Base-by-base conservation (phyloP, 1,139 yeast genomes). In the Fermentozyma sake region DNA sequence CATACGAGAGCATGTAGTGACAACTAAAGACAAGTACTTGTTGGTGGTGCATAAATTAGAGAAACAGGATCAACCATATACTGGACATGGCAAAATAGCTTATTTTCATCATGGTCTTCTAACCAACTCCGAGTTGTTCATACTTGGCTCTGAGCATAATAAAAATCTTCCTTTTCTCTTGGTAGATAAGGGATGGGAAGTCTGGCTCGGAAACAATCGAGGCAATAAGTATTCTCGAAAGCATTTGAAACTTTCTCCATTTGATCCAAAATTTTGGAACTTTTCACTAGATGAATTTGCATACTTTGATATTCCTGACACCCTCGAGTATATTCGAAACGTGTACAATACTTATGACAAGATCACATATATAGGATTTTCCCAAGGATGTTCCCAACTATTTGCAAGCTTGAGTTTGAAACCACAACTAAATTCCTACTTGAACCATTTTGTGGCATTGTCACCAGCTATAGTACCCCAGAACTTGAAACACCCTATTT, bases 281-380 rank as follows among this genome's bases (percentile, higher is more conserved):
- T 86, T 82, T 44, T 78, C 89, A 14, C 67, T 86, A 28, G 96
- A 86, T 54, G 94, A 86, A 49, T 83, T 81, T 55, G 93, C 95
- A 3, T 55, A 80, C 37, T 81, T 71, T 46, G 96, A 86, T 49
- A 83, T 86, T 23, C 95, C 95, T 2, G 76, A 79, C 40, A 67
- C 81, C 5, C 68, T 86, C 9, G 72, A 73, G 39, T 82, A 83
- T 50, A 73, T 86, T 18, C 18, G 17, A 14, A 28, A 26, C 19
- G 27, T 34, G 33, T 34, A 24, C 27, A 22, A 22, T 7, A 31
- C 18, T 26, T 30, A 15, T 13, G 43, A 34, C 12, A 35, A 44
- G 27, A 43, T 66, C 17, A 50, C 58, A 2, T 67, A 61, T 31
- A 48, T 67, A 18, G 72, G 72, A 3, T 67, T 67, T 34, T 61